Percentiles rank a stretch among this genome's conserved stretches.
These are phyloP conservation scores for Artemisia argyi DNA, from an alignment of 129 eudicot genomes.

Conservation along the genomic window DNA sequence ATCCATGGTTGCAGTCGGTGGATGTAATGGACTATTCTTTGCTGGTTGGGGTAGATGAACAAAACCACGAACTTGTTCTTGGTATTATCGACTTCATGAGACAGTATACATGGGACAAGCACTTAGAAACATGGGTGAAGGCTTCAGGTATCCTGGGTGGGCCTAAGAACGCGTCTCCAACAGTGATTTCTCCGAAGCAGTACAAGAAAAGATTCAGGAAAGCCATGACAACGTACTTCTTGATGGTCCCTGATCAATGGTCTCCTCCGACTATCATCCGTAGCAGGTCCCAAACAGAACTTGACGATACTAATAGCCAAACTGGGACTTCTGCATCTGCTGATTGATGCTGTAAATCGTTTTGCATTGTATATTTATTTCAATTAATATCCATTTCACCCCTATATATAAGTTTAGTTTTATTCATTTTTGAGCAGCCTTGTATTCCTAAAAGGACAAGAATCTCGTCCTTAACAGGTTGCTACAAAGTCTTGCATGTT, in stretches of 20 bases:
- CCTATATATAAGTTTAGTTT: conserved; percentile 3
- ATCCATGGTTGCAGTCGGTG: conserved; percentile 57
- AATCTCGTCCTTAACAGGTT: background rate
- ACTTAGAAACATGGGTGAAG: conserved; percentile 98
- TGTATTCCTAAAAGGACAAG: conserved; percentile 12
- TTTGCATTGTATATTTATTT: conserved; percentile 29
- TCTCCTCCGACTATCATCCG: conserved; percentile 71
- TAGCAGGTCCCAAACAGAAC: conserved; percentile 66
- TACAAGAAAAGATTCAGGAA: conserved; percentile 96
- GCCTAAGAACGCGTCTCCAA: conserved; percentile 85
- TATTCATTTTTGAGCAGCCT: conserved; percentile 16
- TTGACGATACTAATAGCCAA: conserved; percentile 64
- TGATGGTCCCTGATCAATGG: conserved; percentile 99
- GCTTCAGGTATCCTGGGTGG: conserved; percentile 97
- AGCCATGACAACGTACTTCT: conserved; percentile 94
- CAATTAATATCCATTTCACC: conserved; percentile 20
- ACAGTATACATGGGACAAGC: conserved; percentile 99
- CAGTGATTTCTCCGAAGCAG: conserved; percentile 93
- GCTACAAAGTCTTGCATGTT: conserved; percentile 15
- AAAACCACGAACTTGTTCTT: conserved; percentile 86
- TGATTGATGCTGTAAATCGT: conserved; percentile 39
- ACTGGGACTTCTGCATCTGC: conserved; percentile 34
- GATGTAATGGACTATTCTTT: conserved; percentile 99
- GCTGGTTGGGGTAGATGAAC: conserved; percentile 91
- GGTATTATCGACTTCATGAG: conserved; percentile 99